These are phyloP conservation scores for Crithidia sp. DNA, from an alignment of 208 protist species.

Conservation along the genomic window DNA sequence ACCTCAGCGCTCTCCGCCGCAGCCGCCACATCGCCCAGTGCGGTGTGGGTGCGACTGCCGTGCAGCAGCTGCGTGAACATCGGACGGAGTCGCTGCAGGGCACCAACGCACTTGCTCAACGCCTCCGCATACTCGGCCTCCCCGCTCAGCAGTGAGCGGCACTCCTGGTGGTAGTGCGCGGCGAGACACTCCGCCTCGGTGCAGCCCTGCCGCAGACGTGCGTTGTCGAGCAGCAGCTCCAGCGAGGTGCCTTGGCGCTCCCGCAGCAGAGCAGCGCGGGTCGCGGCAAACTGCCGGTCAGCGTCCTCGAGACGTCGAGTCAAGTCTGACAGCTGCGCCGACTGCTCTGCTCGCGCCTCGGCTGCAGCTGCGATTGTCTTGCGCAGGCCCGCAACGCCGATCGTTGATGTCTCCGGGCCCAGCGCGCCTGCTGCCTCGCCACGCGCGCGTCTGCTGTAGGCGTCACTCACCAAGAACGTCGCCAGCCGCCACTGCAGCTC, in stretches of 20 bases:
- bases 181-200: conserved; percentile 86
- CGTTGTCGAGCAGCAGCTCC: conserved; percentile 81
- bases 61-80: not conserved
- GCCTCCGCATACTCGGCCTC: conserved; percentile 77
- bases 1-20: conserved; percentile 42
- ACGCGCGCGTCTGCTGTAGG: conserved; percentile 28
- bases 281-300: conserved; percentile 55
- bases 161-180: conserved; percentile 83
- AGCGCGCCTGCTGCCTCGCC: conserved; percentile 11
- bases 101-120: conserved; percentile 51
- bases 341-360: conserved; percentile 39
- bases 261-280: conserved; percentile 50
- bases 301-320: conserved; percentile 50
- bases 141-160: conserved; percentile 45
- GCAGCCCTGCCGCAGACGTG: conserved; percentile 67
- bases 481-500: conserved; percentile 78
- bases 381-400: conserved; percentile 71
- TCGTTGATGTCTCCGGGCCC: conserved; percentile 28
- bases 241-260: conserved; percentile 65
- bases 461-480: conserved; percentile 62
- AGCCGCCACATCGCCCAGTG: not conserved
- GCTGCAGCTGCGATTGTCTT: conserved; percentile 62
- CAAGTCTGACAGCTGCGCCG: conserved; percentile 39
- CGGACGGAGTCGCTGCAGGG: conserved; percentile 54
- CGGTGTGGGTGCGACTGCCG: not conserved